These are phyloP conservation scores for Hirsutella thompsonii DNA, from an alignment of 2,329 filamentous ascomycete species.

Conservation along the genomic window DNA sequence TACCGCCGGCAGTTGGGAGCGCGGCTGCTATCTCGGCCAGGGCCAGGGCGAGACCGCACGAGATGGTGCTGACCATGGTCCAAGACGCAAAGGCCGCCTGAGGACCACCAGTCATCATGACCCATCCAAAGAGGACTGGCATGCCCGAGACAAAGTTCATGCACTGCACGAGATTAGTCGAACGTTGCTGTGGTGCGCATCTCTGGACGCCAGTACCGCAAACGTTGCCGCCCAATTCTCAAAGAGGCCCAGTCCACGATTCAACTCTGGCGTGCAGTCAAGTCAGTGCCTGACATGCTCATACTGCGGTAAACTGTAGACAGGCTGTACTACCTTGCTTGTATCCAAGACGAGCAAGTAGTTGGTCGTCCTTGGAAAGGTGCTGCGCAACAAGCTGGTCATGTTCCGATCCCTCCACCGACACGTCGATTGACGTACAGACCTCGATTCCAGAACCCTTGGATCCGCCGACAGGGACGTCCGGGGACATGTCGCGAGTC, in stretches of 20 bases:
- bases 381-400: conserved; percentile 41
- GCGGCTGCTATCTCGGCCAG: conserved; percentile 4
- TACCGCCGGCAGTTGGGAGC: conserved; percentile 1
- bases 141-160: conserved; percentile 5
- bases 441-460: not conserved
- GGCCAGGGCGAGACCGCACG: conserved; percentile 2
- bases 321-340: conserved; percentile 1
- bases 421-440: not conserved
- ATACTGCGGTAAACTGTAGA: not conserved
- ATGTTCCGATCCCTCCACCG: not conserved
- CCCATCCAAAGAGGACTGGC: conserved; percentile 2
- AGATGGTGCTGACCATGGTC: conserved; percentile 3
- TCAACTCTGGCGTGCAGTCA: not conserved
- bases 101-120: conserved; percentile 3
- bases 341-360: conserved; percentile 2
- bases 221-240: conserved; percentile 5
- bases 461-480: not conserved
- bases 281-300: not conserved
- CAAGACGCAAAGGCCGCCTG: conserved; percentile 2
- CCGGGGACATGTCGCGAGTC: not conserved
- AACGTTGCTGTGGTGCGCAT: not conserved
- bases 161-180: not conserved
- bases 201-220: not conserved
- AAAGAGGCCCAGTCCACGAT: conserved; percentile 2
- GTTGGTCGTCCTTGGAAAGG: conserved; percentile 1